A percentile compares a stretch with the other conserved stretches of the same genome.
These are phyloP conservation scores for Penicillium longicatenatum DNA, from an alignment of 495 filamentous ascomycete genomes.

Conservation along the genomic window DNA sequence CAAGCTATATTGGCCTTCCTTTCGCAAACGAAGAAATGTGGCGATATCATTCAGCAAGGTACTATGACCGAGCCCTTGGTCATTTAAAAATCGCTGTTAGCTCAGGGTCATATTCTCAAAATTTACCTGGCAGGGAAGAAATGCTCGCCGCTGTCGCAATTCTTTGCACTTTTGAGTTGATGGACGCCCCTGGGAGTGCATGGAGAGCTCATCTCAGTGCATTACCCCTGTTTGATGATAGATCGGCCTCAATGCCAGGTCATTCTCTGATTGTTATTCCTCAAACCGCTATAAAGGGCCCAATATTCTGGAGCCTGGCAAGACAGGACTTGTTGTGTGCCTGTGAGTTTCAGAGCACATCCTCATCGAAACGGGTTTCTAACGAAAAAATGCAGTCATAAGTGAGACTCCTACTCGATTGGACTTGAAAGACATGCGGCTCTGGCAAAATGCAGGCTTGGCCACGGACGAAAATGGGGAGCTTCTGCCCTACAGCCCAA, in stretches of 20 bases:
- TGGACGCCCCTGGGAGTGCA: constrained; percentile 25
- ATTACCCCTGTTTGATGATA: constrained; percentile 18
- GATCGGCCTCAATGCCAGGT: constrained; percentile 3
- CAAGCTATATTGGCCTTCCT: constrained; percentile 3
- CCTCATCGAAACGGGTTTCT: not conserved
- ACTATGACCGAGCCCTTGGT: constrained; percentile 25
- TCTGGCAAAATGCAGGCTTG: constrained; percentile 27
- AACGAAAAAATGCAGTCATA: constrained; percentile 17
- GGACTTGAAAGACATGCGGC: constrained; percentile 22
- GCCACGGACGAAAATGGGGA: constrained; percentile 16
- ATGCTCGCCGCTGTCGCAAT: constrained; percentile 30
- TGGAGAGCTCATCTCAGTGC: constrained; percentile 29
- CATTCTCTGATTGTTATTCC: constrained; percentile 16
- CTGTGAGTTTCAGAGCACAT: constrained; percentile 13
- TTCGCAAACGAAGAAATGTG: constrained; percentile 18
- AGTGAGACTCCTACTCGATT: constrained; percentile 25
- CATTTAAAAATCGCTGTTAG: constrained; percentile 20
- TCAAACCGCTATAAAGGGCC: constrained; percentile 14
- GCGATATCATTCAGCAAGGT: constrained; percentile 22
- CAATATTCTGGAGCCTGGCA: constrained; percentile 28
- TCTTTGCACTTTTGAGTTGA: constrained; percentile 23
- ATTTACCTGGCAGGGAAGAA: constrained; percentile 19
- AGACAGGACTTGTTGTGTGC: constrained; percentile 26
- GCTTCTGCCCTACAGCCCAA: constrained; percentile 13
- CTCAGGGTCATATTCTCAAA: constrained; percentile 8